Base-by-base conservation (phyloP, 495 filamentous ascomycete species). In the Parathielavia appendiculata region DNA sequence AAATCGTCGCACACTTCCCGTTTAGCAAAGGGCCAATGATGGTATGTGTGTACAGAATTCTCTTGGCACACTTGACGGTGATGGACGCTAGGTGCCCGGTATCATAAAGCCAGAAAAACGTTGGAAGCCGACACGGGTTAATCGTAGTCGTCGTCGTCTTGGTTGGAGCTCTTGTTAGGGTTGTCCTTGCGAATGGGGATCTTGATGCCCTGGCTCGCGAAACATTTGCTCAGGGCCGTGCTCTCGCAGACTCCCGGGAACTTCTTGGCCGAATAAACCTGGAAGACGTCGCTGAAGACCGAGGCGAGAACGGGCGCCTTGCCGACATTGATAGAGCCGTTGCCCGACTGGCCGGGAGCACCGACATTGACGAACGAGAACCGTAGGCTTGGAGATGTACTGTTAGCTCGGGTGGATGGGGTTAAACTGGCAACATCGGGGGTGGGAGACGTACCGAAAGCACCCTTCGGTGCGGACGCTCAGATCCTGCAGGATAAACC, bases 231-330 rank as follows among this genome's bases (percentile, higher is more conserved):
- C 19, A 98, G 74, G n/a, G 81, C 71, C 2, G 93, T 98, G 69
- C 88, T 92, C 69, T 97, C 92, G 61, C 95, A 95, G 1, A 98
- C 93, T 57, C 93, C 93, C 0, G 93, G 92, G 78, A 98, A 98
- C 63, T 96, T 96, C 81, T 98, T 98, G 36, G 93, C 93, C 6
- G 86, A 91, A 71, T 86, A 97, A 45, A 98, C 93, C 59, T 93
- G 89, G 79, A 98, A 97, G 17, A 83, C 80, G 14, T 96, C 89
- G 38, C 86, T 91, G 70, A 93, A 98, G 62, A 86, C 88, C 4
- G 85, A 87, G 2, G 93, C 93, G 2, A 98, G 81, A 26, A 97
- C 86, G 0, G 88, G 90, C 0, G 91, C 90, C 40, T 81, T 85
- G 45, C 86, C 87, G 26, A 83, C 86, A 70, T 93, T 97, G 59